These are phyloP conservation scores for Friedmanniomyces simplex DNA, from an alignment of 495 filamentous ascomycete species.

Conservation along the genomic window DNA sequence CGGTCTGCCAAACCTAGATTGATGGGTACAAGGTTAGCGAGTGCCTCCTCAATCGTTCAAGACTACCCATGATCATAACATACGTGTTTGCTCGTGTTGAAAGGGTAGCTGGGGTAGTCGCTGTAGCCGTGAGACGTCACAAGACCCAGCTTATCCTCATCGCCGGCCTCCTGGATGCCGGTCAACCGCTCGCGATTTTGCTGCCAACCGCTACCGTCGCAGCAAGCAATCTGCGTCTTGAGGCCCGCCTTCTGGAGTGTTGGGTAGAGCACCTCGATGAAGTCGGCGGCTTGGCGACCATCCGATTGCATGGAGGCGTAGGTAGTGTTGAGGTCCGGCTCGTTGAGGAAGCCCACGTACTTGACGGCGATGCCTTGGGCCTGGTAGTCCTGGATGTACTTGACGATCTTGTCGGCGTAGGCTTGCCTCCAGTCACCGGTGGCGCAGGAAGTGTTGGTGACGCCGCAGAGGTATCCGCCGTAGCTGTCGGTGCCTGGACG, in stretches of 20 bases:
- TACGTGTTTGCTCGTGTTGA: constrained; percentile 28
- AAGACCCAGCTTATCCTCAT: constrained; percentile 31
- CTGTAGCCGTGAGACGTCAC: constrained; percentile 44
- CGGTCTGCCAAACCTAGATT: constrained; percentile 39
- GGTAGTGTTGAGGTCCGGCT: constrained; percentile 37
- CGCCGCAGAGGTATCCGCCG: constrained; percentile 42
- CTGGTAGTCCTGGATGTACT: constrained; percentile 42
- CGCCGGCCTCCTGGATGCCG: constrained; percentile 35
- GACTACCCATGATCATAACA: too few species aligned
- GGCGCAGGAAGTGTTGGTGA: constrained; percentile 35
- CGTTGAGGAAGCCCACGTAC: constrained; percentile 47
- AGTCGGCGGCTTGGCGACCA: constrained; percentile 40
- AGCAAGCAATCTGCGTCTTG: constrained; percentile 37
- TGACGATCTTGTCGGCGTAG: constrained; percentile 45
- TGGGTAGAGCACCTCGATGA: constrained; percentile 37
- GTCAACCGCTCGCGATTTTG: constrained; percentile 28
- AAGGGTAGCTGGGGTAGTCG: constrained; percentile 30
- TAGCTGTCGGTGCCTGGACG: constrained; percentile 29
- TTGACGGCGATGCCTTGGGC: constrained; percentile 40
- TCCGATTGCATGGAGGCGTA: constrained; percentile 40
- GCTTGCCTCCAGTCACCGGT: constrained; percentile 46
- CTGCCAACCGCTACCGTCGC: constrained; percentile 44
- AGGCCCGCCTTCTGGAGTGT: constrained; percentile 34
- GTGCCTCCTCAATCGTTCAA: too few species aligned
- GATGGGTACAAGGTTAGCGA: too few species aligned